Evolutionary conservation across 2,329 filamentous ascomycete species (phyloP), one percentile per base, ranked within the genome.

Genomic region (Whalleya microplaca): DNA sequence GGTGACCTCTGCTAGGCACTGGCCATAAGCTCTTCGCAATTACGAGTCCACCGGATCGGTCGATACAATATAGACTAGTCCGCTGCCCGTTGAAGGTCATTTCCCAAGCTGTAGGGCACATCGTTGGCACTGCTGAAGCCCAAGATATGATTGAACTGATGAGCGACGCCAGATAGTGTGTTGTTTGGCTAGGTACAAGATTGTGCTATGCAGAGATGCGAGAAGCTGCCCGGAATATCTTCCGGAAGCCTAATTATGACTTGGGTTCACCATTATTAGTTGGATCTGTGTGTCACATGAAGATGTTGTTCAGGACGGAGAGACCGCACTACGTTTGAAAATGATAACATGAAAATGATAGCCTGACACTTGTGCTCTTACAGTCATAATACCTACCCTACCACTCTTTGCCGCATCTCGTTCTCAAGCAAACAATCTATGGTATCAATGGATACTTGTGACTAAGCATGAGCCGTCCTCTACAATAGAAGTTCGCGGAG

Each of bases 21-120:
- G 56, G 56, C 55, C 54, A 53, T 55, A 48, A 51, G 53, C 58
- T 58, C 45, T 55, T 63, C 53, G 48, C 56, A 59, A 62, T 59
- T 55, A 56, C 58, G 60, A 65, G 64, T 62, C 61, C 62, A 58
- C 64, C 58, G 53, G 60, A 68, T 67, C 63, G 63, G 66, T 62
- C 66, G 63, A 67, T 64, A 66, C 64, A 60, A 58, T 58, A 56
- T 58, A 56, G 51, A 64, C 59, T 59, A 59, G 58, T 55, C 53
- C 58, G 46, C 43, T 58, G 55, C 57, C 53, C 51, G 49, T 55
- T 58, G 52, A 63, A 49, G 45, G 41, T 51, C 52, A 53, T 48
- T 63, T 53, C 47, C 61, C 48, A 50, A 55, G 54, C 49, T 45
- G 48, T 61, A 53, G 21, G 48, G 45, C 32, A 53, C 53, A 47